A percentile compares a stretch with the other conserved stretches of the same genome.
phyloP scores from a whole-genome alignment of 2,329 filamentous ascomycete species.

The Aschersonia sp. region DNA sequence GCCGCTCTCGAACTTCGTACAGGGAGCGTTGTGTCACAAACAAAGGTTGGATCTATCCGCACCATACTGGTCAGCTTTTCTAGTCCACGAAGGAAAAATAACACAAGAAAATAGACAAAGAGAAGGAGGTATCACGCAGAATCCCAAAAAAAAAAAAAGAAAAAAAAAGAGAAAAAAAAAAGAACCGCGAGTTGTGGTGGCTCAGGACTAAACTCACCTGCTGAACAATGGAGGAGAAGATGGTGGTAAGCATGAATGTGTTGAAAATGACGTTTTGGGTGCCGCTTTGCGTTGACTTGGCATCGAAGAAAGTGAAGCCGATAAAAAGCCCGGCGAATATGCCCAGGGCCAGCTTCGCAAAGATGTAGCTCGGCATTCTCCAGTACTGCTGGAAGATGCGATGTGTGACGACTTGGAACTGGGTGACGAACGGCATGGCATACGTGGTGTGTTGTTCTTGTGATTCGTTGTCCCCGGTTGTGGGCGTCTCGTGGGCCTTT shows the following conservation, averaged over 20 bases:
- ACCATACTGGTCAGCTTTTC: not conserved
- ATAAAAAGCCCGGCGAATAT: conserved; percentile 53
- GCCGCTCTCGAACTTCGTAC: conserved; percentile 65
- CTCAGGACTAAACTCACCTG: conserved; percentile 23
- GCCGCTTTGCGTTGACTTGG: conserved; percentile 44
- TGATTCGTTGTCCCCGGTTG: conserved; percentile 6
- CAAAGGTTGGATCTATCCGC: conserved; percentile 50
- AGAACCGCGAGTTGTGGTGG: too few species aligned
- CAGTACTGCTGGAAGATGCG: conserved; percentile 76
- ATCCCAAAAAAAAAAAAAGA: not conserved
- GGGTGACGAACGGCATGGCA: conserved; percentile 55
- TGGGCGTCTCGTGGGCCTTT: conserved; percentile 11
- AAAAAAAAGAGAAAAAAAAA: not conserved
- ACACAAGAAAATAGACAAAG: not conserved
- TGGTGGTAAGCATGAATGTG: conserved; percentile 62
- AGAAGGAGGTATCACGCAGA: too few species aligned
- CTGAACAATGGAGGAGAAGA: conserved; percentile 56
- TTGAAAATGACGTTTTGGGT: conserved; percentile 62
- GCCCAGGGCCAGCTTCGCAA: conserved; percentile 52
- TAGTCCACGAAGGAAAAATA: not conserved
- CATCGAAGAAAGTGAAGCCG: conserved; percentile 54
- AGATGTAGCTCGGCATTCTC: conserved; percentile 66
- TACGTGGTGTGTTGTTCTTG: conserved; percentile 44
- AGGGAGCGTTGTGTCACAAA: conserved; percentile 61
- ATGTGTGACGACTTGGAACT: conserved; percentile 48